A percentile compares a stretch with the other conserved stretches of the same genome.
phyloP scores from a whole-genome alignment of 139 green algal genomes.

The Tetradesmus lagerheimii region DNA sequence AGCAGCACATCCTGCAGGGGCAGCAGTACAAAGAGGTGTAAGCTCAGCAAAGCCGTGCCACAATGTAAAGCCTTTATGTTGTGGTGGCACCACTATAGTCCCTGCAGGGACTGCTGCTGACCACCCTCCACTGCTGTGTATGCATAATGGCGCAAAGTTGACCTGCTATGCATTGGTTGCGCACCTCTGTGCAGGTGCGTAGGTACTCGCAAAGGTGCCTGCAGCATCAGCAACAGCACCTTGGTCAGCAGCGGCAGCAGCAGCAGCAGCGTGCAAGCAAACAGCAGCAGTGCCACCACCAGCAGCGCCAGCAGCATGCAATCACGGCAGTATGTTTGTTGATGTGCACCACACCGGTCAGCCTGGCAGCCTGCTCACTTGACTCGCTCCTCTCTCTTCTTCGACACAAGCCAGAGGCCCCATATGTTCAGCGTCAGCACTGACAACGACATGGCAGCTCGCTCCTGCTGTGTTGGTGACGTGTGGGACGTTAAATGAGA shows the following conservation, averaged over 20 bases:
- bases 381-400: conserved; percentile 57
- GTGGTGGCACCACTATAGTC: too few species aligned
- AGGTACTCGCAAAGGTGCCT: conserved; percentile 49
- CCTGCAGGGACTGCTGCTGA: too few species aligned
- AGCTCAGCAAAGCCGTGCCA: background rate
- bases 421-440: conserved; percentile 67
- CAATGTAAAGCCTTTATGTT: too few species aligned
- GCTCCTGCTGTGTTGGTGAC: background rate
- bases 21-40: background rate
- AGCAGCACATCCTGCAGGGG: conserved; percentile 59
- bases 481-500: background rate
- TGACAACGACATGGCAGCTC: background rate
- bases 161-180: background rate
- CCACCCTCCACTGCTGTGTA: too few species aligned
- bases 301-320: background rate
- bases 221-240: background rate
- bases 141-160: background rate
- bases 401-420: conserved; percentile 67
- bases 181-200: conserved; percentile 29
- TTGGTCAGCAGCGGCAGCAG: background rate
- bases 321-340: background rate
- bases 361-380: background rate
- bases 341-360: background rate
- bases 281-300: background rate
- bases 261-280: background rate